phyloP scores from a whole-genome alignment of 768 basidiomycete species.

The Hygrophorus pudorinus region DNA sequence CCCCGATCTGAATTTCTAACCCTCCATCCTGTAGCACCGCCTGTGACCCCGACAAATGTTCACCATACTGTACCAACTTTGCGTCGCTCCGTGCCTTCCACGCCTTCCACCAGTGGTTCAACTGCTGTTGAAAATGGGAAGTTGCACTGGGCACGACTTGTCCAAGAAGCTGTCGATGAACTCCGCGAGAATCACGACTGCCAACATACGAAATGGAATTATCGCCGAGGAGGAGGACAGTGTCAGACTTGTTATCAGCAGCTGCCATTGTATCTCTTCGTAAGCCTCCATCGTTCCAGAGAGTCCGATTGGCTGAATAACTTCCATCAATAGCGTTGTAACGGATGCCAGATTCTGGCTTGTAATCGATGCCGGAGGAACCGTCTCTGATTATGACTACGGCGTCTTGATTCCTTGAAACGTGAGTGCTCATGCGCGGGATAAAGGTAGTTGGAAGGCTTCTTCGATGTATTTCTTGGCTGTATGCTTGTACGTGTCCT shows the following conservation, averaged over 20 bases:
- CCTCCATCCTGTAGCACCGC: too few species aligned
- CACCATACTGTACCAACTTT: too few species aligned
- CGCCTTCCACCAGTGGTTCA: background rate
- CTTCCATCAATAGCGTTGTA: background rate
- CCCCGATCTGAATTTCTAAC: too few species aligned
- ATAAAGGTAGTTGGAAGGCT: too few species aligned
- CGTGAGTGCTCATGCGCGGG: too few species aligned
- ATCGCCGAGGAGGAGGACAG: background rate
- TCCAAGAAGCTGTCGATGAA: background rate
- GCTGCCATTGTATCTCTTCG: conserved; percentile 1
- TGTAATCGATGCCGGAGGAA: conserved; percentile 6
- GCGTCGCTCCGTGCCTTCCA: background rate
- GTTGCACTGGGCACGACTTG: background rate
- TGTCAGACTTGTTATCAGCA: conserved; percentile 4
- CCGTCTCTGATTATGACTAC: background rate
- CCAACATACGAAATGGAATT: background rate
- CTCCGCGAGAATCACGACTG: conserved; percentile 1
- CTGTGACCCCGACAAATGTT: too few species aligned
- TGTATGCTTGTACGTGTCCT: too few species aligned
- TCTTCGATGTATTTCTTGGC: too few species aligned
- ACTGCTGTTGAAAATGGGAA: background rate
- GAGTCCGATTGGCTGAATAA: background rate
- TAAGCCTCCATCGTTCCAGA: background rate
- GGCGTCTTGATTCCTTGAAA: too few species aligned
- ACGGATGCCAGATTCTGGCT: conserved; percentile 4